Percentiles rank a stretch among this genome's conserved stretches.
Conservation (phyloP, 495 filamentous ascomycete genomes). For the Terfezia boudieri region DNA sequence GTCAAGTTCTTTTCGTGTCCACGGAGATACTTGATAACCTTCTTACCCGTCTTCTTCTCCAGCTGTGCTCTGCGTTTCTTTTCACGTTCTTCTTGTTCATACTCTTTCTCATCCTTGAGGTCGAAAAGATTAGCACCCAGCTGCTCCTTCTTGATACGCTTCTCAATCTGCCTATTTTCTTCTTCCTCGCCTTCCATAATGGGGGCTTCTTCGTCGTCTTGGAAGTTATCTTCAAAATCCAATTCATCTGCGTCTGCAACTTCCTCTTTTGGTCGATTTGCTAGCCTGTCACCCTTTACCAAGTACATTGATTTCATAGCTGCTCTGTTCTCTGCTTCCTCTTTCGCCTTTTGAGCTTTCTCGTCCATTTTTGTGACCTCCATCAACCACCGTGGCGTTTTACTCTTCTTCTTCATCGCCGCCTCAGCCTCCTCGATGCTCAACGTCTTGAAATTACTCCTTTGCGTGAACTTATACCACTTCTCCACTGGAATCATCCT, state of each 20-base stretch:
- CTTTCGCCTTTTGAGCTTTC: slow-evolving; percentile 25
- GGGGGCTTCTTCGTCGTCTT: slow-evolving; percentile 77
- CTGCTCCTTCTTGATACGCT: slow-evolving; percentile 69
- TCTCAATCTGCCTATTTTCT: slow-evolving; percentile 63
- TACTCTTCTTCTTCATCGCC: slow-evolving; percentile 48
- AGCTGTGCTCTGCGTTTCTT: slow-evolving; percentile 45
- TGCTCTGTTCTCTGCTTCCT: slow-evolving; percentile 1
- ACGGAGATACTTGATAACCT: slow-evolving; percentile 51
- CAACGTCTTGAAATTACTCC: slow-evolving; percentile 58
- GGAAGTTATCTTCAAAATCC: slow-evolving; percentile 48
- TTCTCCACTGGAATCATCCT: slow-evolving; percentile 80
- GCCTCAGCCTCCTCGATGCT: slow-evolving; percentile 71
- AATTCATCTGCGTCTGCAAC: slow-evolving; percentile 37
- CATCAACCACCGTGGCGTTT: slow-evolving; percentile 61
- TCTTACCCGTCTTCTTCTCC: slow-evolving; percentile 45
- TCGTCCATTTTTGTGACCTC: slow-evolving; percentile 31
- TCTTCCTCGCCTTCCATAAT: slow-evolving; percentile 66
- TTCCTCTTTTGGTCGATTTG: slow-evolving; percentile 11
- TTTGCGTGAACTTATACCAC: slow-evolving; percentile 78
- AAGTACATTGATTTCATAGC: slow-evolving; percentile 11
- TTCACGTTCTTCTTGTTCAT: slow-evolving; percentile 54
- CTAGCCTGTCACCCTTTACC: slow-evolving; percentile 17
- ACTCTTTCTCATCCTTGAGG: slow-evolving; percentile 62
- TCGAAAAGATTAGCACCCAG: slow-evolving; percentile 70
- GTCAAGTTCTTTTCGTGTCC: slow-evolving; percentile 67